phyloP scores from a whole-genome alignment of 495 filamentous ascomycete species.

The Alectoria sarmentosa region DNA sequence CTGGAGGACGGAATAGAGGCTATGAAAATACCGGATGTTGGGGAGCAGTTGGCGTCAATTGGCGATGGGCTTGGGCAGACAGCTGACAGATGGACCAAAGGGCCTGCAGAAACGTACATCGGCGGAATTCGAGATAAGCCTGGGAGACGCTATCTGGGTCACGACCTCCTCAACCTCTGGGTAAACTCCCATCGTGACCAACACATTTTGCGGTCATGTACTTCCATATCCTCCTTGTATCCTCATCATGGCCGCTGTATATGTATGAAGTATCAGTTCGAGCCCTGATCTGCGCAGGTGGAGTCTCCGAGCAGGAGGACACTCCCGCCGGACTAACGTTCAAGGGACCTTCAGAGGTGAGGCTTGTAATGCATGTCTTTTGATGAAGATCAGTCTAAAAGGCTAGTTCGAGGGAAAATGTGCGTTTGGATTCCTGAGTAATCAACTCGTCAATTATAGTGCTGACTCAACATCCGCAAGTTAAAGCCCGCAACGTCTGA shows the following conservation, averaged over 20 bases:
- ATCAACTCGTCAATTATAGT: constrained; percentile 13
- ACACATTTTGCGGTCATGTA: too few relatives aligned
- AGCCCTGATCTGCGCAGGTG: neutral
- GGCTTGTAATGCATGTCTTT: neutral
- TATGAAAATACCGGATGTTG: neutral
- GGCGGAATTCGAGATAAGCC: neutral
- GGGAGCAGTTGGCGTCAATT: neutral
- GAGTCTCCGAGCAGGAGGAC: constrained; percentile 3
- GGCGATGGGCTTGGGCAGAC: neutral
- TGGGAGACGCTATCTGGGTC: neutral
- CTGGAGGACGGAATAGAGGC: neutral
- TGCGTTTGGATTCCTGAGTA: constrained; percentile 5
- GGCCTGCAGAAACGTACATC: neutral
- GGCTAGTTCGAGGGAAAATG: constrained; percentile 11
- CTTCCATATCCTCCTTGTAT: neutral
- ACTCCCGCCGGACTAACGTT: constrained; percentile 6
- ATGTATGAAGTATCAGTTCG: neutral
- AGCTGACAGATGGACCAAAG: neutral
- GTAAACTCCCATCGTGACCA: neutral
- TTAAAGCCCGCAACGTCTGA: neutral
- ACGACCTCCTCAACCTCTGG: neutral
- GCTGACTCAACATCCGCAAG: constrained; percentile 13
- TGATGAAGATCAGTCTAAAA: neutral
- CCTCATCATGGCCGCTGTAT: neutral
- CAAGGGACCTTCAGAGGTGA: constrained; percentile 2